Percentiles rank a stretch among this genome's conserved stretches.
Conservation (phyloP, 805 yeast genomes). For the Yarrowia sp. region DNA sequence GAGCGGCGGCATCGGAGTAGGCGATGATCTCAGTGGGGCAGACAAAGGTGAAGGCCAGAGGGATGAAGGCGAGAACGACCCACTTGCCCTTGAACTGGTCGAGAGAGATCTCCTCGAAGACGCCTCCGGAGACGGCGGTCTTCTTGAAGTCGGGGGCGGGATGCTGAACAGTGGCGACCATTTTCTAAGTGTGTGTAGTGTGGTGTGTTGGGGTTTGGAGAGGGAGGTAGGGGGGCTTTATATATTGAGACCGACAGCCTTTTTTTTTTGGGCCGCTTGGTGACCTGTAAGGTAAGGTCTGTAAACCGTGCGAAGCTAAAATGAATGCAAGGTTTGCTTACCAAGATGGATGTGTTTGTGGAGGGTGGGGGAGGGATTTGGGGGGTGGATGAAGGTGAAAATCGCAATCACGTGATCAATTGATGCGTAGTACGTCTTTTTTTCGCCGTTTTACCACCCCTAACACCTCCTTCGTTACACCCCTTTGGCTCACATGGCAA, state of each 20-base stretch:
- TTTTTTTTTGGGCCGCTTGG: not conserved
- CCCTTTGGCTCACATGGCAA: not conserved
- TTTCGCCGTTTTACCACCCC: not conserved
- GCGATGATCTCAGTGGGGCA: conserved; percentile 99
- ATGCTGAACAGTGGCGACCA: conserved; percentile 89
- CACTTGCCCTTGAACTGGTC: conserved; percentile 97
- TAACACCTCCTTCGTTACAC: not conserved
- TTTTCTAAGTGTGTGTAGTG: conserved; percentile 40
- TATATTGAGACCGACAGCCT: conserved; percentile 7
- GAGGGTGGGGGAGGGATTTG: too few relatives aligned
- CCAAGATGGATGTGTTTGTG: not conserved
- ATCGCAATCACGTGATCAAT: not conserved
- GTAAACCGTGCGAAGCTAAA: conserved; percentile 7
- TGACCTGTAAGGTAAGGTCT: conserved; percentile 25
- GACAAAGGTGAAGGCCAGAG: conserved; percentile 98
- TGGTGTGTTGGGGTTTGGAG: not conserved
- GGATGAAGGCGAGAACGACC: conserved; percentile 95
- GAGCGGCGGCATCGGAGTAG: conserved; percentile 90
- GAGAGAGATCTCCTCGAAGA: conserved; percentile 89
- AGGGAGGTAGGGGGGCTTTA: conserved; percentile 4
- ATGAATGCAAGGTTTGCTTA: not conserved
- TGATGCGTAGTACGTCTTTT: not conserved
- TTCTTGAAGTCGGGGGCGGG: conserved; percentile 96
- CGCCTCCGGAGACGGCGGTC: conserved; percentile 96
- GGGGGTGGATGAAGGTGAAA: too few relatives aligned